Evolutionary conservation across 2,329 filamentous ascomycete genomes (phyloP), one percentile per base, ranked within the genome.

Genomic region (Colletotrichum cordylinicola): DNA sequence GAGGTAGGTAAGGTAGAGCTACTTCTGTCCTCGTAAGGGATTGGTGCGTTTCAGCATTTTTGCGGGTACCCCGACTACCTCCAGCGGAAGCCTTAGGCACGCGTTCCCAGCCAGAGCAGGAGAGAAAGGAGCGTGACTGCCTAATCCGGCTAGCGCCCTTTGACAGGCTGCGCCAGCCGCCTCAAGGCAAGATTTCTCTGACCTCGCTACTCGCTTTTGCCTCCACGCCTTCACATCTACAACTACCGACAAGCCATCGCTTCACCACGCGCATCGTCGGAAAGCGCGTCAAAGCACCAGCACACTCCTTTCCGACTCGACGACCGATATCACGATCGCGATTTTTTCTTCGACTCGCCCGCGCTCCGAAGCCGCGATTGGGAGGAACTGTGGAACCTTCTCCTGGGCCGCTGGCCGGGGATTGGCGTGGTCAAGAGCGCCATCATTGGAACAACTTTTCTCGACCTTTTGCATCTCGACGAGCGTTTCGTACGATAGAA

Each of bases 181-280:
- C 82, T 84, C 81, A 83, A 85, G 81, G 83, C 84, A 82, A 87
- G 86, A 85, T 78, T 84, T 86, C 87, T 85, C 84, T 81, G 80
- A 82, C 82, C 81, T 83, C 82, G 82, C 82, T 82, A 78, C 78
- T 78, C 79, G 80, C 82, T 82, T 83, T 84, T 83, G 81, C 83
- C 82, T 86, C 65, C 82, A 84, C 84, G 85, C 83, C 82, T 84
- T 83, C 82, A 81, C 79, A 67, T 75, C 71, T 48, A 78, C 72
- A 77, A 64, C 77, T 62, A 76, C 68, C 43, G 66, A 67, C 71
- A 72, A 78, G 76, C 73, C 74, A 66, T 80, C 79, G 78, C 80
- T 80, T 87, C 87, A 85, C 58, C 58, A 83, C 85, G 86, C 87
- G 87, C 90, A 89, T 52, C 87, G 88, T 88, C 89, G 85, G 85